Evolutionary conservation across 108 stramenopile genomes (phyloP), one percentile per base, ranked within the genome.

Genomic region (Cyclotella kingstonii): DNA sequence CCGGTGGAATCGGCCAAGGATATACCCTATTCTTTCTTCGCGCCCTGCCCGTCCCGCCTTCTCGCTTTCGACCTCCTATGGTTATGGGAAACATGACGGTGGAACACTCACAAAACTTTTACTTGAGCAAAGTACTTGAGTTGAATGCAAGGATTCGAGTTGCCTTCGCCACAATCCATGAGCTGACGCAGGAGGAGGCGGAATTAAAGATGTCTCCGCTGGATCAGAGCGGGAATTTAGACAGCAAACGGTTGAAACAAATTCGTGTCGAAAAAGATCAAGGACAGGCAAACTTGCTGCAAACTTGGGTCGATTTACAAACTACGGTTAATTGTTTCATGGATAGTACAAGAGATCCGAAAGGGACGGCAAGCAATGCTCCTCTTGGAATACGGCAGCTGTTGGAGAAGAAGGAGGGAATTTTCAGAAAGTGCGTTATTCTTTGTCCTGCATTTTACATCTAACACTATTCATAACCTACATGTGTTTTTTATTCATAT

Each of bases 321-420:
- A 96, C 92, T 2, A 82, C 87, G 23, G 76, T 98, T 9, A 98
- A 98, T 75, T 90, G 91, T 61, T 95, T 86, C 75, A 92, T 99
- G 65, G 99, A 99, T 75, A 81, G 79, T 14, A 77, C 88, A 46
- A 96, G 97, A 73, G 96, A 96, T 81, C 91, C 97, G 8, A 58
- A 68, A 21, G 82, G 85, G 14, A 66, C 60, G 30, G 42, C 39
- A 39, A 78, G 47, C 28, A 50, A 64, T 52, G 33, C 57, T 17
- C 76, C 84, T 9, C 78, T 77, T 12, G 99, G 98, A 10, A 85
- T 99, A 18, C 78, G 95, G 9, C 97, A 99, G 74, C 57, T 97
- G 35, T 79, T 99, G 45, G 99, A 99, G 73, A 84, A 91, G 61
- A 99, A 99, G 82, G 97, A 99, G 68, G 99, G 99, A 14, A 90